These are phyloP conservation scores for Penicillium concentricum DNA, from an alignment of 2,329 filamentous ascomycete genomes.

Conservation along the genomic window DNA sequence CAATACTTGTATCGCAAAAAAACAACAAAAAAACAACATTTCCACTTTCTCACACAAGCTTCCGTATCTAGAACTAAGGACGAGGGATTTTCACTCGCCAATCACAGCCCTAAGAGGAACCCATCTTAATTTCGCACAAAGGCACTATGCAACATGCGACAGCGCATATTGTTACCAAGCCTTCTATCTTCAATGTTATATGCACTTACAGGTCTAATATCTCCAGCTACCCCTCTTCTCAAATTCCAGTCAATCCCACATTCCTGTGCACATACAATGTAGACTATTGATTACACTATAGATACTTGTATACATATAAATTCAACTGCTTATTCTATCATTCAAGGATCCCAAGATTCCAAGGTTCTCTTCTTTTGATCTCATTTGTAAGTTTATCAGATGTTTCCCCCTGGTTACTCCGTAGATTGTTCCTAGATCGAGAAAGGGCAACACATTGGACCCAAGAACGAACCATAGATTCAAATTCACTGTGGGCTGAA, in stretches of 20 bases:
- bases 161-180: neutral
- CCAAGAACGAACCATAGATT: neutral
- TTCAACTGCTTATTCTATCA: too few species aligned
- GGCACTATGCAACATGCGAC: neutral
- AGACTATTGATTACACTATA: neutral
- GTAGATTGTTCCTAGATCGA: neutral
- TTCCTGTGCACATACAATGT: neutral
- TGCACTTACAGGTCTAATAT: neutral
- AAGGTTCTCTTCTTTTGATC: too few species aligned
- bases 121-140: constrained; percentile 6
- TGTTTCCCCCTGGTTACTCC: too few species aligned
- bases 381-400: neutral
- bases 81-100: constrained; percentile 11
- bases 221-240: neutral
- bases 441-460: neutral
- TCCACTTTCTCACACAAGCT: constrained; percentile 8
- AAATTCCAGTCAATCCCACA: neutral
- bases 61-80: neutral
- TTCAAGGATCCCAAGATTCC: too few species aligned
- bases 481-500: neutral
- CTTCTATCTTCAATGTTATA: neutral
- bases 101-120: neutral
- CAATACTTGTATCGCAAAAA: neutral
- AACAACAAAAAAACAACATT: too few species aligned
- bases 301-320: too few species aligned